Base-by-base conservation (phyloP, 2,329 filamentous ascomycete genomes). In the Nemania sp. region DNA sequence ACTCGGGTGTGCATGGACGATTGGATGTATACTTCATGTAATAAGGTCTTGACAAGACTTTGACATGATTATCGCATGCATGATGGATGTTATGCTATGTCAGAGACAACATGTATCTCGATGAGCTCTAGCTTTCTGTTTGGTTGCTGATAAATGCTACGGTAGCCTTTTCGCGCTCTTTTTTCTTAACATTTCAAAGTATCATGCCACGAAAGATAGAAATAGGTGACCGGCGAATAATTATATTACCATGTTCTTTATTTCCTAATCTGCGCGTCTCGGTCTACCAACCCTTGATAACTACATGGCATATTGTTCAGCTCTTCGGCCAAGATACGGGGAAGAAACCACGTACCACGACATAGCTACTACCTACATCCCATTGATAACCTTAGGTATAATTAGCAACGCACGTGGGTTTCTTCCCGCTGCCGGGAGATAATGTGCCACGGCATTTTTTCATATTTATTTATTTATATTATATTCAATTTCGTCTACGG, bases 401-500 rank as follows among this genome's bases (percentile, higher is more conserved):
- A 52, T 52, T 52, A 52, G 49, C 49, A 52, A 5, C 49, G 15
- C 49, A 52, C 49, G 49, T 52, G 49, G 49, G 11, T 27, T 29
- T 29, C 1, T 10, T 52, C 15, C 15, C 49, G 5, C 13, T 27
- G 26, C 24, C 49, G 49, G 27, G 49, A 5, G 13, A 11, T 41
- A 13, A 15, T 13, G 7, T 13, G 35, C 24, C 49, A 52, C 49
- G 26, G 26, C 47, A 51, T 51, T 20, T 8, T 13, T 15, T n/a
- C n/a, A n/a, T n/a, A n/a, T n/a, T n/a, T n/a, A 45, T 20, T 4
- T 20, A 11, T 27, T 27, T 41, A 41, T 6, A 26, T 2, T 29
- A 52, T 52, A 27, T 29, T 6, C 24, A 29, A 52, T 52, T 52
- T 52, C 49, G 49, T 11, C 49, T 29, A 5, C 22, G 24, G 24